phyloP scores from a whole-genome alignment of 164 flowering plant species.

The Dillenia suffruticosa region DNA sequence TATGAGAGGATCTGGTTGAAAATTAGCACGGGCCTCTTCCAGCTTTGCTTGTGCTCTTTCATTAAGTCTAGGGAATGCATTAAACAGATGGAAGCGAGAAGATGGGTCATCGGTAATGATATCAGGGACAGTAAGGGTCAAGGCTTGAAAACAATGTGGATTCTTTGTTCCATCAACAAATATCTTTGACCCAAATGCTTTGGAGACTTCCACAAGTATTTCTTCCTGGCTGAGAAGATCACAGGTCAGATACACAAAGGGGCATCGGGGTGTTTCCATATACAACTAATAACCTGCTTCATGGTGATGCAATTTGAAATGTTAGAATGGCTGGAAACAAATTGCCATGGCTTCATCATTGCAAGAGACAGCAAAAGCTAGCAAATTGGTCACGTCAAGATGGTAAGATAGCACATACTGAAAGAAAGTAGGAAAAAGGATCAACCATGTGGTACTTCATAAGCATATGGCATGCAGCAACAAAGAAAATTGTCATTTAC shows the following conservation, averaged over 20 bases:
- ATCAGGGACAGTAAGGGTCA: slow-evolving; percentile 54
- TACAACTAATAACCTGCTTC: slow-evolving; percentile 76
- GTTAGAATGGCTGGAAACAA: background rate
- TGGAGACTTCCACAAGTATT: slow-evolving; percentile 55
- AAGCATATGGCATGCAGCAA: too few relatives aligned
- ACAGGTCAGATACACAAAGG: slow-evolving; percentile 65
- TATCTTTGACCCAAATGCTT: slow-evolving; percentile 79
- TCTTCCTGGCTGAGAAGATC: slow-evolving; percentile 89
- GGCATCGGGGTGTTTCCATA: slow-evolving; percentile 90
- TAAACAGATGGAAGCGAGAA: slow-evolving; percentile 69
- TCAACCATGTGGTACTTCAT: too few relatives aligned
- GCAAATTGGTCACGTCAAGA: too few relatives aligned
- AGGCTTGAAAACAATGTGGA: slow-evolving; percentile 43
- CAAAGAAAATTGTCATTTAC: too few relatives aligned
- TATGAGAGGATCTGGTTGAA: slow-evolving; percentile 68
- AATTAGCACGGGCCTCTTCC: slow-evolving; percentile 42
- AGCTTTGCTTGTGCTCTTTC: slow-evolving; percentile 64
- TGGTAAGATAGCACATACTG: too few relatives aligned
- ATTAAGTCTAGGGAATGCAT: slow-evolving; percentile 58
- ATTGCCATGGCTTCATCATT: too few relatives aligned
- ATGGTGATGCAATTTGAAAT: background rate
- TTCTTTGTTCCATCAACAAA: slow-evolving; percentile 47
- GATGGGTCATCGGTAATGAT: slow-evolving; percentile 56
- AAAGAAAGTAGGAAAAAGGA: too few relatives aligned
- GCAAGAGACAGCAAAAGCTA: too few relatives aligned